phyloP scores from a whole-genome alignment of 2,329 filamentous ascomycete genomes.

The Talaromyces islandicus region DNA sequence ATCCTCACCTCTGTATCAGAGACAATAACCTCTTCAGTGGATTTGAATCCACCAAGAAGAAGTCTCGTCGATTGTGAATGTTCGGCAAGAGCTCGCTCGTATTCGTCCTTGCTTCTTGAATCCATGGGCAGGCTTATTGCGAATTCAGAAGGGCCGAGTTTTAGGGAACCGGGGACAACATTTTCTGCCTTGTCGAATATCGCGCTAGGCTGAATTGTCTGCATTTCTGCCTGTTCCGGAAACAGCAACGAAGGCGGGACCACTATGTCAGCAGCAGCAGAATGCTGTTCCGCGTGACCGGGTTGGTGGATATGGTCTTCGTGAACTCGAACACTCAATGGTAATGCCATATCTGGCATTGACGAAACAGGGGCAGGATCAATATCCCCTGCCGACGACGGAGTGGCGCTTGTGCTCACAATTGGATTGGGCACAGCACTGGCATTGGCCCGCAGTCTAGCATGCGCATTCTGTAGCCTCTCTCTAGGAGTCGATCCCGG shows the following conservation, averaged over 20 bases:
- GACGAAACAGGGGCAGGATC: conserved; percentile 25
- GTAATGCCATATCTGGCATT: conserved; percentile 24
- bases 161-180: conserved; percentile 24
- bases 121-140: conserved; percentile 39
- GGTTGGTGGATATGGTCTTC: conserved; percentile 13
- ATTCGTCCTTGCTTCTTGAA: conserved; percentile 38
- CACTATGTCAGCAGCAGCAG: conserved; percentile 19
- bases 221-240: conserved; percentile 16
- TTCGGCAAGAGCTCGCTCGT: conserved; percentile 27
- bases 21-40: conserved; percentile 9
- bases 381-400: conserved; percentile 38
- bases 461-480: conserved; percentile 26
- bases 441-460: conserved; percentile 20
- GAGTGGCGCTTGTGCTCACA: conserved; percentile 28
- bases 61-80: conserved; percentile 24
- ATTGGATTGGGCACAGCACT: conserved; percentile 14
- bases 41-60: conserved; percentile 20
- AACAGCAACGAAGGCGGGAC: conserved; percentile 23
- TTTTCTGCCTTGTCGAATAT: conserved; percentile 23
- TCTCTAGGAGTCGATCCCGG: conserved; percentile 25
- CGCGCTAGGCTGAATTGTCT: conserved; percentile 34
- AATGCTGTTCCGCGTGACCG: conserved; percentile 15
- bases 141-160: conserved; percentile 34
- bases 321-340: conserved; percentile 32
- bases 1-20: conserved; percentile 21